Evolutionary conservation across 129 eudicot genomes (phyloP), one percentile per base, ranked within the genome.

Genomic region (Logfia minima): DNA sequence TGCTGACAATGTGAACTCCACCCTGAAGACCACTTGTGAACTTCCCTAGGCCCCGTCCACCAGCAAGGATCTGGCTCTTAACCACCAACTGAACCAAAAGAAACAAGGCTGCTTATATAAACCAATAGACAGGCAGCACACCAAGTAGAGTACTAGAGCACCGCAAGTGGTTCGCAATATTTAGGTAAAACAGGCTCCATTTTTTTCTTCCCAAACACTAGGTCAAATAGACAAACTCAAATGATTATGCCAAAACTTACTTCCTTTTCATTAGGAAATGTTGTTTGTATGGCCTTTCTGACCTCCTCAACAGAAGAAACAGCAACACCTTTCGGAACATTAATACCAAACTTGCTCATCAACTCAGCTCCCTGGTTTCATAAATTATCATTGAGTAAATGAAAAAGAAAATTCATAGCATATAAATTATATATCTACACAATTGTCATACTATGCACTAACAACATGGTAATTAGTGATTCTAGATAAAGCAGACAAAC

Each of bases 31-130:
- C 98, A 77, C 80, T 91, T 64, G 90, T 91, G 77, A 94, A 94
- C 41, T 91, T 94, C 51, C 98, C 98, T 81, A 94, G 78, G 22
- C 98, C 98, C 29, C 98, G 92, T 51, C 98, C 98, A 87, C 98
- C 98, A 82, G 98, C 98, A 79, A 94, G 96, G 71, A 94, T 85
- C 82, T 91, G 98, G 58, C 97, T 89, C 86, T 94, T 94, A 68
- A 89, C 93, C 35, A 94, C 98, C 82, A 94, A 77, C 98, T 94
- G 82, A 60, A 73, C 5, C 64, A 73, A 43, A 61, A 39, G 51
- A 75, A 68, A 79, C 31, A 74, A 34, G 31, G 76, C 11, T 56
- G 45, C 56, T 74, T 75, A 80, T 3, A 48, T 70, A 22, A 76
- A 48, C 71, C 34, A 37, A 22, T 69, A 79, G 72, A 75, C 32